Evolutionary conservation across 2,329 filamentous ascomycete species (phyloP).

Genomic region (Drechslerella stenobrocha): DNA sequence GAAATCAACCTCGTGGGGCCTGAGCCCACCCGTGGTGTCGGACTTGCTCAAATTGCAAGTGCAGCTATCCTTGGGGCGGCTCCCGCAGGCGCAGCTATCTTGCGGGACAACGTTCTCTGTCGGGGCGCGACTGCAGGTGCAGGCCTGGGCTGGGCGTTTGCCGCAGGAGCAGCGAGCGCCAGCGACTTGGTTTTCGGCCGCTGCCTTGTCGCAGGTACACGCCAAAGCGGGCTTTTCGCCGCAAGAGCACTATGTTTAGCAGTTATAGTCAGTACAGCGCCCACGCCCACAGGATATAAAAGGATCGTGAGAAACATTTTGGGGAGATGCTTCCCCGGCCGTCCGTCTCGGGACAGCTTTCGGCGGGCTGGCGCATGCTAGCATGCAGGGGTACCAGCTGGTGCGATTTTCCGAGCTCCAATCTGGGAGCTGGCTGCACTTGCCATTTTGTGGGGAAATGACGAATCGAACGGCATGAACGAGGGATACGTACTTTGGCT

Average conservation of each 20-base stretch:
- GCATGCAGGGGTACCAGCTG: no score
- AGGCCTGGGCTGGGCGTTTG: slow-evolving; percentile 45
- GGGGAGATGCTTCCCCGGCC: no score
- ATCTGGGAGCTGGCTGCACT: slow-evolving; percentile 8
- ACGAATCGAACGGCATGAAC: slow-evolving; percentile 12
- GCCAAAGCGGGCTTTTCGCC: slow-evolving; percentile 30
- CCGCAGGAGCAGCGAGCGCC: slow-evolving; percentile 43
- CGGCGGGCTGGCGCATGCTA: no score
- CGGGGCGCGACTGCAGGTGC: slow-evolving; percentile 37
- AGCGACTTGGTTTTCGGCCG: slow-evolving; percentile 41
- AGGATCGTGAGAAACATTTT: background rate
- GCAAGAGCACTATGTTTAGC: slow-evolving; percentile 38
- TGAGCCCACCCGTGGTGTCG: slow-evolving; percentile 21
- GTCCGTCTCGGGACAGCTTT: no score
- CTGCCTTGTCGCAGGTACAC: slow-evolving; percentile 26
- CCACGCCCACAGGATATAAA: no score
- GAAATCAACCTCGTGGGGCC: slow-evolving; percentile 32
- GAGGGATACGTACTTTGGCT: slow-evolving; percentile 31
- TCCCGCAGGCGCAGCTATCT: slow-evolving; percentile 34
- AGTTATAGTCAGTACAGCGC: slow-evolving; percentile 1
- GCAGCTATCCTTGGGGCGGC: slow-evolving; percentile 38
- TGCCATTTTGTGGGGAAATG: slow-evolving; percentile 48
- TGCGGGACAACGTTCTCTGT: slow-evolving; percentile 30
- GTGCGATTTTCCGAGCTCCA: no score
- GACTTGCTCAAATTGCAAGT: slow-evolving; percentile 37